phyloP scores from a whole-genome alignment of 176 grass and related monocot species.

The Eleusine coracana region DNA sequence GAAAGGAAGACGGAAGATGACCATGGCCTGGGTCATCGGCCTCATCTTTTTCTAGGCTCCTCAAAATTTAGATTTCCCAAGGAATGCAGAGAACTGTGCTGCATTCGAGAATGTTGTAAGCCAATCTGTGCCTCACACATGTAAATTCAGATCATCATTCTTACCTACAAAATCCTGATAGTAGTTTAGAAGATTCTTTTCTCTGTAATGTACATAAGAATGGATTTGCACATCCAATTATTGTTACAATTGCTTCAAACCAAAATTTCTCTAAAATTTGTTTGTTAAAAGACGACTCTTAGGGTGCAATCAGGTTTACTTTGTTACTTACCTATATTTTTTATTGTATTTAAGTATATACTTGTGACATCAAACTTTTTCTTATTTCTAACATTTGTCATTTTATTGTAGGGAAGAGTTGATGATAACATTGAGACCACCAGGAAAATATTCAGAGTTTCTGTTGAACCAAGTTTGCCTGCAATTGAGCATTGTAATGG shows the following conservation, averaged over 20 bases:
- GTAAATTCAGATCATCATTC: background rate
- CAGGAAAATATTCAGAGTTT: conserved; percentile 83
- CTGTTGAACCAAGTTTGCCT: conserved; percentile 90
- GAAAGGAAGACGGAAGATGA: too few relatives aligned
- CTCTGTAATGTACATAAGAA: background rate
- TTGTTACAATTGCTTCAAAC: conserved; percentile 57
- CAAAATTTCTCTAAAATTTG: conserved; percentile 73
- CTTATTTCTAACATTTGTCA: conserved; percentile 29
- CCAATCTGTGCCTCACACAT: background rate
- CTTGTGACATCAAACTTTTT: background rate
- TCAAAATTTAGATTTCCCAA: conserved; percentile 42
- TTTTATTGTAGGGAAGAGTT: conserved; percentile 75
- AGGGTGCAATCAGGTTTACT: conserved; percentile 73
- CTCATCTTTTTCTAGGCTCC: too few relatives aligned
- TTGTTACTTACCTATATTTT: background rate
- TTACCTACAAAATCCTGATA: background rate
- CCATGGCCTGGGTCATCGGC: too few relatives aligned
- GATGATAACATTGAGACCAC: conserved; percentile 99
- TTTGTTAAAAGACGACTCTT: conserved; percentile 84
- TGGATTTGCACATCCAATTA: conserved; percentile 7
- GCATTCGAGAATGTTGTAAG: conserved; percentile 82
- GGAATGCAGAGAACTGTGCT: conserved; percentile 93
- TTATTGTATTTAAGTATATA: background rate
- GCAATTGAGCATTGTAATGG: conserved; percentile 72
- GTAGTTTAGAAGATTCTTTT: background rate